Evolutionary conservation across 345 rosid genomes (phyloP).

Genomic region (Dipteronia dyeriana): DNA sequence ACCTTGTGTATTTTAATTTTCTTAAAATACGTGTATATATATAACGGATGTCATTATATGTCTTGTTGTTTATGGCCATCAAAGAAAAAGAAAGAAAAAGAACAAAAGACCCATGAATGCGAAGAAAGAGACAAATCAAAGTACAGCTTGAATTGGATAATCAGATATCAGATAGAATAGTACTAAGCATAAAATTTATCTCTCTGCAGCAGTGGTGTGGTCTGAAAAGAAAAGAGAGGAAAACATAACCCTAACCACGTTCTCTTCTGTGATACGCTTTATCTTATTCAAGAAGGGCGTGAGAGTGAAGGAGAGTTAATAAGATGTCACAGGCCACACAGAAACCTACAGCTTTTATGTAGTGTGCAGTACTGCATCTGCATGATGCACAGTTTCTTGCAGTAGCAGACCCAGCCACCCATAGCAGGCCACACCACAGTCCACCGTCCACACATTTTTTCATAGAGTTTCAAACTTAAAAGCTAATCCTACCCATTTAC

Average conservation of each 20-base stretch:
- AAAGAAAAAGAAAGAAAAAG: neutral
- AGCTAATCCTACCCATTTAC: neutral
- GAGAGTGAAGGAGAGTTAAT: neutral
- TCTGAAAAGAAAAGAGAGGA: constrained; percentile 32
- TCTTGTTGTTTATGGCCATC: neutral
- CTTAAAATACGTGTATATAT: too few species aligned
- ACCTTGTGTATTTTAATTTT: too few species aligned
- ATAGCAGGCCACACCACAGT: neutral
- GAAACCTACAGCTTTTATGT: neutral
- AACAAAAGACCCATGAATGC: neutral
- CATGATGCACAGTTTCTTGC: neutral
- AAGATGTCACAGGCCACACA: neutral
- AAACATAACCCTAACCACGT: constrained; percentile 40
- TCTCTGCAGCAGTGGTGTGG: neutral
- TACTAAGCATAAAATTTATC: neutral
- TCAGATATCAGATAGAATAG: neutral
- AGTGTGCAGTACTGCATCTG: neutral
- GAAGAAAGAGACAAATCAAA: constrained; percentile 20
- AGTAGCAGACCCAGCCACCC: neutral
- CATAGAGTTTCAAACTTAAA: constrained; percentile 24
- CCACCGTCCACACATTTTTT: too few species aligned
- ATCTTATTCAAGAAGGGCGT: constrained; percentile 21
- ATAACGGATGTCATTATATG: too few species aligned
- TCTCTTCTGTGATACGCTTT: constrained; percentile 37
- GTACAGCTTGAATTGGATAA: constrained; percentile 1